These are phyloP conservation scores for Somion occarium DNA, from an alignment of 1,284 basidiomycete genomes.

Conservation along the genomic window DNA sequence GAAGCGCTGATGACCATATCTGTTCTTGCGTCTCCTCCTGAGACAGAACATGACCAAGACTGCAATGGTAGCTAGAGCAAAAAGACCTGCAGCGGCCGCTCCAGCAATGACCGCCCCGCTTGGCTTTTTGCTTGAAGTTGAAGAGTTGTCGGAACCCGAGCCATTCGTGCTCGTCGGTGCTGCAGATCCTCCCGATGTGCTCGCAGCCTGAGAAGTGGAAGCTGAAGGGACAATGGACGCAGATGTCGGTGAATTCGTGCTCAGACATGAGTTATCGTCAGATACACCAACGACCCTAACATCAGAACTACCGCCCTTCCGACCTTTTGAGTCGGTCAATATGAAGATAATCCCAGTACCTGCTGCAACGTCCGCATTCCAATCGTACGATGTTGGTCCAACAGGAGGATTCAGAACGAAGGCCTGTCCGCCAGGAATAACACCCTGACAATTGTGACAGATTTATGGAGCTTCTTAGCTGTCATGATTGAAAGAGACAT, in stretches of 20 bases:
- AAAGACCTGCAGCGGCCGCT: constrained; percentile 9
- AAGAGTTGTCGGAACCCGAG: not conserved
- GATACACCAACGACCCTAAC: constrained; percentile 43
- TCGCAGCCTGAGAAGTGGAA: constrained; percentile 32
- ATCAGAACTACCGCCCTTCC: constrained; percentile 56
- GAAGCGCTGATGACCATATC: constrained; percentile 8
- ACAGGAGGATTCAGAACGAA: constrained; percentile 43
- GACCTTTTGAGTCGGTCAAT: constrained; percentile 53
- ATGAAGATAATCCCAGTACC: constrained; percentile 59
- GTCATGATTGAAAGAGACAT: no score
- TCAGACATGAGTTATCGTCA: constrained; percentile 49
- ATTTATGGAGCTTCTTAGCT: no score
- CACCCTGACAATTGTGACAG: constrained; percentile 48
- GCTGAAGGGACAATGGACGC: constrained; percentile 26
- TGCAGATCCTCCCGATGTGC: not conserved
- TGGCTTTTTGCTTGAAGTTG: constrained; percentile 4
- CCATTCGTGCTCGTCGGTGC: not conserved
- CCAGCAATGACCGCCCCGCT: constrained; percentile 13
- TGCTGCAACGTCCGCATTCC: constrained; percentile 53
- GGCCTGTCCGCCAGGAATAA: constrained; percentile 59
- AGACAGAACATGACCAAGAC: constrained; percentile 21
- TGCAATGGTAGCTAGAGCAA: constrained; percentile 11
- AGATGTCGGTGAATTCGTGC: constrained; percentile 46
- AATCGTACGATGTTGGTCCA: constrained; percentile 42
- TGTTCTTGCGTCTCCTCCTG: constrained; percentile 13